Evolutionary conservation across 306 rosid genomes (phyloP).

Genomic region (Begonia masoniana): DNA sequence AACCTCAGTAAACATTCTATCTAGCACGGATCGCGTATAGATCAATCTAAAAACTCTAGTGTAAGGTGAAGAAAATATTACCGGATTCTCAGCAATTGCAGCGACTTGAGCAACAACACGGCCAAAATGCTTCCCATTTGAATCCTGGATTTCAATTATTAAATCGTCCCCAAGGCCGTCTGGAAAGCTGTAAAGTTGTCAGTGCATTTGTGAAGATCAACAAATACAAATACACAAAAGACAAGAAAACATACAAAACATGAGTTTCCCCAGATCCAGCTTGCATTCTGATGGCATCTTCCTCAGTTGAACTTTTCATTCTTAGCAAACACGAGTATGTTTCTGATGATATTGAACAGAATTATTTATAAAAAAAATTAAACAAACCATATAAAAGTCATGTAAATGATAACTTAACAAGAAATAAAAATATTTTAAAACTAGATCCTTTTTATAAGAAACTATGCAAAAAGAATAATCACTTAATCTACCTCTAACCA

Average conservation of each 20-base stretch:
- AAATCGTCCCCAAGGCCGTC: conserved; percentile 91
- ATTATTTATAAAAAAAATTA: background rate
- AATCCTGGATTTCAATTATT: conserved; percentile 84
- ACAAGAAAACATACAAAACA: conserved; percentile 51
- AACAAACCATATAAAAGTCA: too few relatives aligned
- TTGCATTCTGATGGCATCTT: conserved; percentile 73
- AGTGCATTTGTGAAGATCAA: conserved; percentile 20
- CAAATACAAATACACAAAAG: conserved; percentile 2
- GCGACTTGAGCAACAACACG: conserved; percentile 77
- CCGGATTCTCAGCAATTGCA: conserved; percentile 74
- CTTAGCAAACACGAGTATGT: conserved; percentile 62
- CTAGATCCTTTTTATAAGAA: too few relatives aligned
- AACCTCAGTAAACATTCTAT: conserved; percentile 19
- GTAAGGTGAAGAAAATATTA: conserved; percentile 21
- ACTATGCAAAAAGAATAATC: too few relatives aligned
- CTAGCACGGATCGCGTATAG: background rate
- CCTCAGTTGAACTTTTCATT: conserved; percentile 78
- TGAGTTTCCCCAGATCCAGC: conserved; percentile 93
- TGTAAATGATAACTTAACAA: too few relatives aligned
- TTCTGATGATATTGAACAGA: conserved; percentile 42
- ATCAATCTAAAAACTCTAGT: background rate
- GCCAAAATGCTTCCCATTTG: conserved; percentile 80
- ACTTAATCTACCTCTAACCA: too few relatives aligned
- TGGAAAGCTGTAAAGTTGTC: conserved; percentile 86
- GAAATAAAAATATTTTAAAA: too few relatives aligned